Base-by-base conservation (phyloP, 805 yeast species). In the Komagataella mondaviorum region DNA sequence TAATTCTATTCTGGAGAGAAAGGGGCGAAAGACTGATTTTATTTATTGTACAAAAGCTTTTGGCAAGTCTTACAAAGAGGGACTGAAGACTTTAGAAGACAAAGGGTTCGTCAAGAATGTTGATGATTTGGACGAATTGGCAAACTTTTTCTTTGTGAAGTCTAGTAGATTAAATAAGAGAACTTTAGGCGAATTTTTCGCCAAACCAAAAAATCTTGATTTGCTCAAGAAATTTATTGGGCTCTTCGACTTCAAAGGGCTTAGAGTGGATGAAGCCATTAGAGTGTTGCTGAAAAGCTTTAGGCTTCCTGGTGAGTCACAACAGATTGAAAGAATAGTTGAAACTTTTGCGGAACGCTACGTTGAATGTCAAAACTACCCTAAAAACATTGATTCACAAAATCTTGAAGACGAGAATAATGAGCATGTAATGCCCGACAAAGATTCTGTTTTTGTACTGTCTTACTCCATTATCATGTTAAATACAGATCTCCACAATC, bases 221-320 rank as follows among this genome's bases (percentile, higher is more conserved):
- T 66, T 90, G 5, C 69, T 91, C 56, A 71, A 71, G 49, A 70
- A 76, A 48, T 93, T 88, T 61, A 77, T 91, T 56, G 70, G 71
- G 1, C 65, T 80, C 51, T 84, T 91, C 63, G 91, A 90, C 52
- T 90, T 90, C 62, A 70, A 72, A 44, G 84, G 78, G 17, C 70
- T 85, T 57, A 74, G 99, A 60, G 91, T 95, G 2, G 99, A 93
- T 65, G 97, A 91, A 65, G 96, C 96, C 0, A 71, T 93, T 50
- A 76, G 99, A 60, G 73, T 86, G 52, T 65, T 93, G 54, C 71
- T 95, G 57, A 85, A 86, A 52, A 78, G 85, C 18, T 91, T 93
- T 62, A 78, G 99, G 64, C 73, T 93, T 49, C 98, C 98, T 1
- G 99, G 99, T 54, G 99, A 93, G 67, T 85, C 97, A 0, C 98